Evolutionary conservation across 75 land plant species (phyloP).

Genomic region (Sequoiadendron giganteum): DNA sequence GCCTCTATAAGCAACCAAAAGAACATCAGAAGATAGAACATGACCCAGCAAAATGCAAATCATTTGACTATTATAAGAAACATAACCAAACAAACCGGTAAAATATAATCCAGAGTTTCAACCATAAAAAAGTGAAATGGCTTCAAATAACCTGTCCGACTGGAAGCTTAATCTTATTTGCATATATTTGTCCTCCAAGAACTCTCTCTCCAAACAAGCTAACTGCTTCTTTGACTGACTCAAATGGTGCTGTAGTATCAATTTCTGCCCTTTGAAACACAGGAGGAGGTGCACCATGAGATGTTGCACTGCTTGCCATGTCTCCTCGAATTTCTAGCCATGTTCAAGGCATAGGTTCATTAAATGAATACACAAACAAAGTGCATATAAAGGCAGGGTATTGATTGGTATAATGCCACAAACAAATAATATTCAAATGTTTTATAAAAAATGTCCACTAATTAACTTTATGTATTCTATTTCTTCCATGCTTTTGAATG

Average conservation of each 20-base stretch:
- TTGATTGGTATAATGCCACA: not conserved
- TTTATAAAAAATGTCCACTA: not conserved
- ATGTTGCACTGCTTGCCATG: constrained; percentile 9
- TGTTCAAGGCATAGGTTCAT: not conserved
- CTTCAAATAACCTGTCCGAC: constrained; percentile 5
- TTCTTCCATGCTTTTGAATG: not conserved
- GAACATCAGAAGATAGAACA: not conserved
- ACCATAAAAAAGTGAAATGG: not conserved
- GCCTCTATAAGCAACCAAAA: constrained; percentile 11
- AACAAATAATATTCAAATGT: not conserved
- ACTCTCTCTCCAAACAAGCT: constrained; percentile 79
- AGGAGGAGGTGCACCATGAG: constrained; percentile 2
- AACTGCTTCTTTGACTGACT: constrained; percentile 86
- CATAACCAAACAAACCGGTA: not conserved
- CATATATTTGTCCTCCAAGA: constrained; percentile 58
- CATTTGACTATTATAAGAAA: not conserved
- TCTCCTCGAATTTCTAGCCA: not conserved
- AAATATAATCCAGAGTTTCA: not conserved
- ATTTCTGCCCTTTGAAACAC: constrained; percentile 54
- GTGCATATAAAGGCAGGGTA: not conserved
- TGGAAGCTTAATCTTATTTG: constrained; percentile 29
- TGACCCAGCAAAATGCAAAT: not conserved
- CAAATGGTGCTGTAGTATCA: constrained; percentile 77
- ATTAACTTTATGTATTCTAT: not conserved
- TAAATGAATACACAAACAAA: not conserved